phyloP scores from a whole-genome alignment of 306 rosid genomes.

The Acmispon strigosus region DNA sequence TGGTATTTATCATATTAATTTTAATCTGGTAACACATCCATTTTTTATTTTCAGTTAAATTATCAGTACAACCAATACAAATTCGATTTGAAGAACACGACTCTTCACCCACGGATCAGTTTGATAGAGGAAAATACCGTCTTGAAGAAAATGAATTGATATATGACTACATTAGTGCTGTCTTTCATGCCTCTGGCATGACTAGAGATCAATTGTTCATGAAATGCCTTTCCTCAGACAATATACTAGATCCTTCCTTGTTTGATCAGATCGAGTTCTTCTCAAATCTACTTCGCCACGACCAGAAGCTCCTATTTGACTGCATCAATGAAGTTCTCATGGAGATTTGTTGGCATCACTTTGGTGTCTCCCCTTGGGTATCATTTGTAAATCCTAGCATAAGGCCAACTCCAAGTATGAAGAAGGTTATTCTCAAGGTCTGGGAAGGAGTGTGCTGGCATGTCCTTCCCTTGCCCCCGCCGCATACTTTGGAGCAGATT shows the following conservation, averaged over 20 bases:
- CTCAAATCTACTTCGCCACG: constrained; percentile 46
- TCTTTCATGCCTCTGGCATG: constrained; percentile 54
- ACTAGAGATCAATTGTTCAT: constrained; percentile 48
- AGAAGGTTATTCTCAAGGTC: constrained; percentile 40
- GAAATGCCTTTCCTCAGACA: constrained; percentile 61
- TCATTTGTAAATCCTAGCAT: constrained; percentile 45
- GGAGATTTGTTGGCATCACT: constrained; percentile 54
- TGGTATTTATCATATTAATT: background rate
- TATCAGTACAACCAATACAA: constrained; percentile 44
- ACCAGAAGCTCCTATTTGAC: constrained; percentile 65
- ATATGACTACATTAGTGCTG: constrained; percentile 52
- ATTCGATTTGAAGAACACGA: constrained; percentile 66
- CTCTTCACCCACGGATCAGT: constrained; percentile 34
- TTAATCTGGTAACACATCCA: constrained; percentile 19
- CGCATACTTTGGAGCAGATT: constrained; percentile 74
- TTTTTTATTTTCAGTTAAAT: constrained; percentile 41
- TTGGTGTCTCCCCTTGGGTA: constrained; percentile 51
- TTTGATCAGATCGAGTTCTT: constrained; percentile 46
- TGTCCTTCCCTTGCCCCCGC: constrained; percentile 61
- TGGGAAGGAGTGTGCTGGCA: constrained; percentile 76
- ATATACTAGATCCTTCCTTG: constrained; percentile 58
- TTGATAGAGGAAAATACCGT: constrained; percentile 28
- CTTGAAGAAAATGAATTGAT: constrained; percentile 50
- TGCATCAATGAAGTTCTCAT: constrained; percentile 66
- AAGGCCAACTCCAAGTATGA: constrained; percentile 42